A percentile compares a stretch with the other conserved stretches of the same genome.
Evolutionary conservation across 257 asterid genomes (phyloP).

Genomic region (Solanum bukasovii): DNA sequence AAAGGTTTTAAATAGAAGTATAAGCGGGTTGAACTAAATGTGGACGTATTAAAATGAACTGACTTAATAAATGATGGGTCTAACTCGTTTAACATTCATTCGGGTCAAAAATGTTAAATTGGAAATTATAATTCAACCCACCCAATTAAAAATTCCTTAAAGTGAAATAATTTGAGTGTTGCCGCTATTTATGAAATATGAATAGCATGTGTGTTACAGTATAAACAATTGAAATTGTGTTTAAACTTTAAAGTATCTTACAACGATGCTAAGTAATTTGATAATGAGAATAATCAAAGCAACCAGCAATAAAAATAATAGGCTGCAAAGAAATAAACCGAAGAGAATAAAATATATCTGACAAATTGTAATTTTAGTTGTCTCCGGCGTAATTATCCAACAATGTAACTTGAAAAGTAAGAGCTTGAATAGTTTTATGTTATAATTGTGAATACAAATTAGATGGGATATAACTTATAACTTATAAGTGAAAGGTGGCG

Average conservation of each 20-base stretch:
- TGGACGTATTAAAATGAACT: too few species aligned
- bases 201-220: too few species aligned
- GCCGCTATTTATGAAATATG: too few species aligned
- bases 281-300: not conserved
- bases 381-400: not conserved
- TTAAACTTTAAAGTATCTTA: too few species aligned
- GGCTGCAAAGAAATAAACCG: not conserved
- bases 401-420: not conserved
- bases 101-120: too few species aligned
- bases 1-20: not conserved
- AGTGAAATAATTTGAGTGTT: too few species aligned
- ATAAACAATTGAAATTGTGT: too few species aligned
- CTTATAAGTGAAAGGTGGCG: not conserved
- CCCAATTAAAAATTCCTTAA: too few species aligned
- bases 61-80: too few species aligned
- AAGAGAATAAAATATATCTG: not conserved
- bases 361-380: not conserved
- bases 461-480: not conserved
- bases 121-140: too few species aligned
- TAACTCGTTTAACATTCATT: too few species aligned
- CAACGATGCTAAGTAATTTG: not conserved
- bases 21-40: not conserved
- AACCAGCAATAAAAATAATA: too few species aligned
- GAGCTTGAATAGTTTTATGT: not conserved
- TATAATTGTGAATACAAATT: not conserved